Evolutionary conservation across 202 grass and related monocot genomes (phyloP).

Genomic region (Zoysia matrella): DNA sequence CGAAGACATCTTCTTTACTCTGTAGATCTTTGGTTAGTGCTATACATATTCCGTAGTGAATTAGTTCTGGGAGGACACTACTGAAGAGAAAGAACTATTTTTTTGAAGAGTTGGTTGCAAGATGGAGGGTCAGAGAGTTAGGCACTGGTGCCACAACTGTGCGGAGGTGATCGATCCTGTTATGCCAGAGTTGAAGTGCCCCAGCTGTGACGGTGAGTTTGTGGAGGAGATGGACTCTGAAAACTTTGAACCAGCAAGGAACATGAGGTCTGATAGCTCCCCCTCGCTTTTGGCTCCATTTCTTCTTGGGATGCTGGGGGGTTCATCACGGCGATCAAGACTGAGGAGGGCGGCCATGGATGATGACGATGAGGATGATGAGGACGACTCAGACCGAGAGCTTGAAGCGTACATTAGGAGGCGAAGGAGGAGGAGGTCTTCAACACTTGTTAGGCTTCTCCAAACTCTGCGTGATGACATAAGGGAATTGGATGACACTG

Average conservation of each 20-base stretch:
- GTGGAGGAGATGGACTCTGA: too few relatives aligned
- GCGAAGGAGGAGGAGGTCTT: slow-evolving; percentile 37
- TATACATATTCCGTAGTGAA: slow-evolving; percentile 17
- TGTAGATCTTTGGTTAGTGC: not conserved
- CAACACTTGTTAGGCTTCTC: slow-evolving; percentile 44
- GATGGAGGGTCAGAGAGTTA: slow-evolving; percentile 51
- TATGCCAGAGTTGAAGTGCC: slow-evolving; percentile 59
- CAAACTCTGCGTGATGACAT: slow-evolving; percentile 56
- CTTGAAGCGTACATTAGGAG: slow-evolving; percentile 44
- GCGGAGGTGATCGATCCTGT: slow-evolving; percentile 49
- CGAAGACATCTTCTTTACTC: slow-evolving; percentile 41
- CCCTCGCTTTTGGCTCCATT: slow-evolving; percentile 49
- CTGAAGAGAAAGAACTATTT: not conserved
- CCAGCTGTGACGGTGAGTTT: not conserved
- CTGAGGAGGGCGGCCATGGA: slow-evolving; percentile 42
- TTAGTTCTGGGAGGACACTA: not conserved
- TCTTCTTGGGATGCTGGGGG: slow-evolving; percentile 57
- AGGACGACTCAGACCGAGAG: slow-evolving; percentile 55
- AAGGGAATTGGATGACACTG: slow-evolving; percentile 53
- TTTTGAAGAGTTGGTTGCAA: slow-evolving; percentile 8
- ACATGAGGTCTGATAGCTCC: slow-evolving; percentile 41
- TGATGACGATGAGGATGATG: slow-evolving; percentile 23
- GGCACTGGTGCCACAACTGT: slow-evolving; percentile 67
- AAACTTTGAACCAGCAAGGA: slow-evolving; percentile 20
- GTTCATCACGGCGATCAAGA: slow-evolving; percentile 45